These are phyloP conservation scores for Hymenoscyphus fructigenus DNA, from an alignment of 2,329 filamentous ascomycete species.

Conservation along the genomic window DNA sequence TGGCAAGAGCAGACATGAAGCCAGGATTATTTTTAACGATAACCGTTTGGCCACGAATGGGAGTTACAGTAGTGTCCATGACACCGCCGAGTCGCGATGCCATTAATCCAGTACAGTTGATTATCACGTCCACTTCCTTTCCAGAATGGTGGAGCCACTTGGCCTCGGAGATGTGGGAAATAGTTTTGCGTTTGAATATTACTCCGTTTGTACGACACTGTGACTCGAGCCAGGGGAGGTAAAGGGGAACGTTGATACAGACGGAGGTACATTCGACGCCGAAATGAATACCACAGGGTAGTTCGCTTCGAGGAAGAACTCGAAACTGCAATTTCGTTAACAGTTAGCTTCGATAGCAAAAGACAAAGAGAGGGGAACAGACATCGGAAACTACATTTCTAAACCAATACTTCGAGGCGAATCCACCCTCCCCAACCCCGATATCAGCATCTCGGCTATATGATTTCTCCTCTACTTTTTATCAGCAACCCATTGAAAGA, in stretches of 20 bases:
- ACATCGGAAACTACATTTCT: neutral
- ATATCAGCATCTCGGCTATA: no score
- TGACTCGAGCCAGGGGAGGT: slow-evolving; percentile 80
- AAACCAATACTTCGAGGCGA: neutral
- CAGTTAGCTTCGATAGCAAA: neutral
- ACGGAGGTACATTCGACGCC: slow-evolving; percentile 57
- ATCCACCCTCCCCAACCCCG: no score
- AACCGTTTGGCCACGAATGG: slow-evolving; percentile 76
- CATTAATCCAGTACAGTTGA: slow-evolving; percentile 84
- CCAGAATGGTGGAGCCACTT: slow-evolving; percentile 57
- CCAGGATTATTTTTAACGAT: slow-evolving; percentile 64
- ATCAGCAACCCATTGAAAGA: no score
- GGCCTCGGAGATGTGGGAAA: slow-evolving; percentile 74
- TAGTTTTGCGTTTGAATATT: slow-evolving; percentile 59
- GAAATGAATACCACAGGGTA: neutral
- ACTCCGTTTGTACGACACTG: slow-evolving; percentile 76
- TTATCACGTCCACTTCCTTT: slow-evolving; percentile 61
- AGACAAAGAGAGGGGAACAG: neutral
- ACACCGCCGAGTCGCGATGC: slow-evolving; percentile 79
- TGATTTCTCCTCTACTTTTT: no score
- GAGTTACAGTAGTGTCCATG: slow-evolving; percentile 68
- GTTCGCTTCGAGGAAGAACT: neutral
- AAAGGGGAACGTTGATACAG: slow-evolving; percentile 88
- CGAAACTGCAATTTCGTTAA: neutral
- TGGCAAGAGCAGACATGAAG: slow-evolving; percentile 58